These are phyloP conservation scores for Entomortierella chlamydospora DNA, from an alignment of 192 early-diverging fungal genomes.

Conservation along the genomic window DNA sequence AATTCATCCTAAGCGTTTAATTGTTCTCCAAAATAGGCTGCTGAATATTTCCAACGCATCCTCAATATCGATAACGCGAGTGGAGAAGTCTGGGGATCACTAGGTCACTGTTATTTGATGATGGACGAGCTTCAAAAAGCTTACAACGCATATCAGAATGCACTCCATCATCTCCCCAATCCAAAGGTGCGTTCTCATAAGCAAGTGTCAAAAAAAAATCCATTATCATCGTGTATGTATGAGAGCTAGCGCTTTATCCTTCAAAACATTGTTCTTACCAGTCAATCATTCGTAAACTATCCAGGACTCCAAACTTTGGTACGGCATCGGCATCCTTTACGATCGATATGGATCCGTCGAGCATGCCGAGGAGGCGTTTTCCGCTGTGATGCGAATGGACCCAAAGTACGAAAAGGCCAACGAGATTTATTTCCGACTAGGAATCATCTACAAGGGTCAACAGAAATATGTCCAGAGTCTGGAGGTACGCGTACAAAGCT, in stretches of 20 bases:
- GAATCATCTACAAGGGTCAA: conserved; percentile 98
- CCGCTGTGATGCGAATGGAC: conserved; percentile 94
- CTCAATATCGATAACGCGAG: conserved; percentile 84
- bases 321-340: conserved; percentile 97
- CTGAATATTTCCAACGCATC: conserved; percentile 93
- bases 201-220: not conserved
- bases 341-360: conserved; percentile 97
- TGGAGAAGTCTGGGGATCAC: conserved; percentile 95
- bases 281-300: not conserved
- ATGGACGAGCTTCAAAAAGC: conserved; percentile 95
- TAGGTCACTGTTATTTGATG: conserved; percentile 97
- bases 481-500: conserved; percentile 57
- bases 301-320: conserved; percentile 98
- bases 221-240: no score
- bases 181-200: conserved; percentile 77
- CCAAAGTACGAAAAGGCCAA: conserved; percentile 97
- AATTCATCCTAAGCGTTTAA: no score
- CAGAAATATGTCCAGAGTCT: conserved; percentile 80
- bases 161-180: conserved; percentile 90
- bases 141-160: conserved; percentile 96
- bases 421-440: conserved; percentile 97
- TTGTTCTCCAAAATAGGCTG: conserved; percentile 63
- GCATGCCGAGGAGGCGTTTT: conserved; percentile 96
- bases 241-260: no score
- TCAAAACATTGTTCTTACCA: not conserved